Percentiles rank a stretch among this genome's conserved stretches.
Conservation (phyloP, 805 yeast genomes). For the Kodamaea nitidulidarum region DNA sequence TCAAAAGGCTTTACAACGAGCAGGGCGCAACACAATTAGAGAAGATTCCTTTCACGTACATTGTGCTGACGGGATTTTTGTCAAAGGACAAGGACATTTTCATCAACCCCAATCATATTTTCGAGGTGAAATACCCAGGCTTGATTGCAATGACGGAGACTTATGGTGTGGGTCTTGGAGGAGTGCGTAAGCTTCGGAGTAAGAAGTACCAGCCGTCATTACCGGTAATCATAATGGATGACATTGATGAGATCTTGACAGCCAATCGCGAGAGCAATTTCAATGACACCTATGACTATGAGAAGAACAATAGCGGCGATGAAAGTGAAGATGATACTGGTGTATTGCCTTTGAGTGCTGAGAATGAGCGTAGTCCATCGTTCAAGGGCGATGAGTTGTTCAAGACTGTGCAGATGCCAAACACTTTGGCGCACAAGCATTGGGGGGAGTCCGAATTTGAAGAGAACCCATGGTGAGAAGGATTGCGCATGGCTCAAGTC, state of each 20-base stretch:
- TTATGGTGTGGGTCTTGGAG: slow-evolving; percentile 76
- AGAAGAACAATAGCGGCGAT: slow-evolving; percentile 16
- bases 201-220: slow-evolving; percentile 64
- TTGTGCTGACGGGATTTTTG: slow-evolving; percentile 38
- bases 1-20: slow-evolving; percentile 31
- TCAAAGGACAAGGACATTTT: slow-evolving; percentile 41
- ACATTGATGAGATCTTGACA: slow-evolving; percentile 55
- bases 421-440: slow-evolving; percentile 46
- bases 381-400: slow-evolving; percentile 48
- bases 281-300: slow-evolving; percentile 28
- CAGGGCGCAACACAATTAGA: slow-evolving; percentile 36
- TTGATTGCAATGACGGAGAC: slow-evolving; percentile 63
- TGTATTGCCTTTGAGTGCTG: slow-evolving; percentile 5
- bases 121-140: slow-evolving; percentile 68
- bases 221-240: slow-evolving; percentile 67
- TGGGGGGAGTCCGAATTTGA: slow-evolving; percentile 51
- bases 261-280: slow-evolving; percentile 25
- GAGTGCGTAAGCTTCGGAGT: slow-evolving; percentile 50
- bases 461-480: slow-evolving; percentile 59
- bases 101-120: slow-evolving; percentile 50
- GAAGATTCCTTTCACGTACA: slow-evolving; percentile 28
- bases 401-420: slow-evolving; percentile 46
- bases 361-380: neutral
- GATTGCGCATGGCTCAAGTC: no score
- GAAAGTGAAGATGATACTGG: slow-evolving; percentile 22